Conservation (phyloP, 441 rosid genomes). For the Dalechampia spathulata region DNA sequence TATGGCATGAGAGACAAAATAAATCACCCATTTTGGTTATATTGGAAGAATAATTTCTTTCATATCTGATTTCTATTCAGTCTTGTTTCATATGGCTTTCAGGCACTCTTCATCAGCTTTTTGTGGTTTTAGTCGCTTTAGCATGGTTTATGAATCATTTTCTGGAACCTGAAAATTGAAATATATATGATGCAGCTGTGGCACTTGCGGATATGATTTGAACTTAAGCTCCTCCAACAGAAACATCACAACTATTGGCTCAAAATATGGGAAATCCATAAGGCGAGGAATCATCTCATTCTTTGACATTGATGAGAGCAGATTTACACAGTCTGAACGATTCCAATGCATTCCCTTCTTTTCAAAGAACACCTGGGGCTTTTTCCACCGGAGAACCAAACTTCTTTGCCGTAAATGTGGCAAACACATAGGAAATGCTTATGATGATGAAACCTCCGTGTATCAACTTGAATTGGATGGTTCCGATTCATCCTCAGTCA, state of each 20-base stretch:
- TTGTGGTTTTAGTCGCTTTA: constrained; percentile 5
- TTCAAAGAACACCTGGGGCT: constrained; percentile 50
- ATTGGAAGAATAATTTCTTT: neutral
- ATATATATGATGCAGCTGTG: constrained; percentile 57
- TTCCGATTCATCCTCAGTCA: constrained; percentile 35
- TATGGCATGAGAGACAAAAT: neutral
- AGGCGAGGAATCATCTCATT: constrained; percentile 88
- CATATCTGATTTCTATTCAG: no score
- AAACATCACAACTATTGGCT: constrained; percentile 72
- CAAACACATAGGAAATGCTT: constrained; percentile 65
- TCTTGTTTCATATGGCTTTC: neutral
- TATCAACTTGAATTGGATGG: constrained; percentile 40
- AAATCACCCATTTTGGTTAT: neutral
- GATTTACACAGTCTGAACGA: constrained; percentile 79
- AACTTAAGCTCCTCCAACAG: constrained; percentile 82
- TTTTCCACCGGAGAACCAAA: constrained; percentile 65
- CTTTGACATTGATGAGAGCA: constrained; percentile 65
- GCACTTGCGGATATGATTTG: constrained; percentile 82
- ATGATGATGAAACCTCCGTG: constrained; percentile 37
- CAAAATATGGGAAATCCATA: constrained; percentile 88
- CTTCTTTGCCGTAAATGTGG: constrained; percentile 92
- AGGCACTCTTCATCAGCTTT: neutral
- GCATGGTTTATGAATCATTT: neutral
- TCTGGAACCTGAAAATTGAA: constrained; percentile 10
- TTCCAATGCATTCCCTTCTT: constrained; percentile 72